These are phyloP conservation scores for Abrus precatorius DNA, from an alignment of 306 rosid genomes.

Conservation along the genomic window DNA sequence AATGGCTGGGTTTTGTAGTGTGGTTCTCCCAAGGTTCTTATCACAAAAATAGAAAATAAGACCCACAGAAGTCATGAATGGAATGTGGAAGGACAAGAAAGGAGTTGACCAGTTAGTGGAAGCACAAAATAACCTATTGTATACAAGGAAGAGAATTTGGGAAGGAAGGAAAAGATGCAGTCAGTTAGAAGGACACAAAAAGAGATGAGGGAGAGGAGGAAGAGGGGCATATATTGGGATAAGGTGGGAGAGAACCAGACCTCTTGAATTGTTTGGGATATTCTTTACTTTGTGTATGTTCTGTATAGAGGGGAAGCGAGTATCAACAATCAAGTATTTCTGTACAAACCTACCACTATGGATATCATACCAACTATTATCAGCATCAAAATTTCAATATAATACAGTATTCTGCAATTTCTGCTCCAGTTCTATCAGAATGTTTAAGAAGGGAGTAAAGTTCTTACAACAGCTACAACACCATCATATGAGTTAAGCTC, in stretches of 20 bases:
- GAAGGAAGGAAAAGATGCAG: not conserved
- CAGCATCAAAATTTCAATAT: constrained; percentile 22
- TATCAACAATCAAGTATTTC: constrained; percentile 2
- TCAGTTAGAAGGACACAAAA: not conserved
- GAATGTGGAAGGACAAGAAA: not conserved
- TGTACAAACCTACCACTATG: constrained; percentile 5
- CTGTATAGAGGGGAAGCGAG: not conserved
- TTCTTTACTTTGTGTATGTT: constrained; percentile 9
- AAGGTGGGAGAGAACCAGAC: not conserved
- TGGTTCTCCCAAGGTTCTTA: no score
- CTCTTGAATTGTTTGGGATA: not conserved
- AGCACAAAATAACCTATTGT: not conserved
- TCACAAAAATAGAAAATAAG: not conserved
- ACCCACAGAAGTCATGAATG: not conserved
- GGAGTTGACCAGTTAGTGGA: not conserved
- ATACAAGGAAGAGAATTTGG: not conserved
- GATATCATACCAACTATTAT: not conserved
- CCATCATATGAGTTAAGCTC: constrained; percentile 91
- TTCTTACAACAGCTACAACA: constrained; percentile 88
- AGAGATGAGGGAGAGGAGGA: not conserved
- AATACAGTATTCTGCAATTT: constrained; percentile 16
- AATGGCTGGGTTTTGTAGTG: no score
- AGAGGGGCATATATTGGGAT: not conserved
- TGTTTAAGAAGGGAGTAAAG: constrained; percentile 44
- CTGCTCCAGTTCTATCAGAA: constrained; percentile 7